Base-by-base conservation (phyloP, 2,329 filamentous ascomycete species). In the Fusarium pseudonygamai region DNA sequence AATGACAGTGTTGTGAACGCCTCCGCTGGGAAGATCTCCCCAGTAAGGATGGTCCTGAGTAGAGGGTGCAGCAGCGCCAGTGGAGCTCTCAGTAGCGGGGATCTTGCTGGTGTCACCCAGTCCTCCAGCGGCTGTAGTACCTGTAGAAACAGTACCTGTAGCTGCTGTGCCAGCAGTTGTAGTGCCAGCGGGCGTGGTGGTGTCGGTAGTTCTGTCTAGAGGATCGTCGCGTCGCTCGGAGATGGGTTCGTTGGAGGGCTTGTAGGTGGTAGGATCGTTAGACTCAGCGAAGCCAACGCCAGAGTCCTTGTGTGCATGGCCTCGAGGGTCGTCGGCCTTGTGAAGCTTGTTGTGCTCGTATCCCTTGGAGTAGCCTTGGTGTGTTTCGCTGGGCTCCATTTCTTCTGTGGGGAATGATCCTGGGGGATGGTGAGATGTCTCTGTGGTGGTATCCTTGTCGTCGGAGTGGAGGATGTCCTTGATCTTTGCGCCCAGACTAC, bases 271-370 rank as follows among this genome's bases (percentile, higher is more conserved):
- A 16, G 59, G 50, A 14, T 65, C 60, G 5, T 52, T 55, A 6
- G 66, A 42, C 7, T 69, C 69, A 6, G 65, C 56, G n/a, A 71
- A 24, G 2, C 66, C 74, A 1, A 69, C 43, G 4, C 72, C 72
- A 13, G 74, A 73, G 16, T 76, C 74, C 4, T 60, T 70, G 40
- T 74, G 46, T 1, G 52, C 71, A 7, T 76, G 71, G 2, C 74
- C 61, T 20, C 74, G 66, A 45, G 74, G 72, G 24, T 76, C 74
- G 1, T 75, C 60, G 6, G 72, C 11, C 40, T 76, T 76, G 60
- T 76, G 74, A 32, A 76, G 50, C 46, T 76, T 76, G 50, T 66
- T 75, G 5, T 75, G 73, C 11, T 76, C 66, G 7, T 69, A 20
- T 28, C 60, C 24, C 20, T 61, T 66, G 12, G 68, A 59, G 32